Base-by-base conservation (phyloP, 768 basidiomycete species). In the Tulasnella sp. region DNA sequence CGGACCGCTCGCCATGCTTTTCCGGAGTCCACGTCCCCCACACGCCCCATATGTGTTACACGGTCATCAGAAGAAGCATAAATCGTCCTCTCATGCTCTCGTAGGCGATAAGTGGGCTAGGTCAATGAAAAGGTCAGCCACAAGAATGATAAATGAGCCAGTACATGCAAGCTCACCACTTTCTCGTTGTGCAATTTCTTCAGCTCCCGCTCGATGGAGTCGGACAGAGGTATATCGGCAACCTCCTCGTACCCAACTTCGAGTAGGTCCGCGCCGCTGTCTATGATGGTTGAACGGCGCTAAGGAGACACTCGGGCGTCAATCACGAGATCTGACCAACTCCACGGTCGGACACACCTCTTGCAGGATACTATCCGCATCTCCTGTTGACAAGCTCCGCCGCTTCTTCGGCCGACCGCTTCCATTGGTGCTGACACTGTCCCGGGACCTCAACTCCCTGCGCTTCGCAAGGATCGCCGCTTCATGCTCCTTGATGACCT, bases 1-100 rank as follows among this genome's bases (percentile, higher is more conserved):
- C 90, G 78, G 29, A 97, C 84, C 12, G 83, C 77, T 67, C 84
- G 79, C 94, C 93, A 97, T 3, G 92, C 91, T 66, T 73, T 72
- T 1, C 90, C 89, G 24, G 75, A 72, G 66, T 92, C 83, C 25
- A 93, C 75, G 69, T 94, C 93, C 15, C 92, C 91, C 42, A 86
- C 85, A 24, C 80, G 77, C 49, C 76, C 74, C 68, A 80, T 74
- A 68, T 90, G 87, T 4, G 82, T 78, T 46, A 91, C 75, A 61
- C 80, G 80, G 10, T 72, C 71, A 27, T 84, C 86, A 8, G 84
- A 81, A 8, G 71, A 68, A 21, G 92, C 91, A 65, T 87, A 88
- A 38, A 94, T 89, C 15, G 81, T 85, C 19, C 74, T 76, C 64
- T 82, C 80, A 31, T 78, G 85, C 69, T 93, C 84, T 25, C 84